These are phyloP conservation scores for Pyrenula massariospora DNA, from an alignment of 495 filamentous ascomycete genomes.

Conservation along the genomic window DNA sequence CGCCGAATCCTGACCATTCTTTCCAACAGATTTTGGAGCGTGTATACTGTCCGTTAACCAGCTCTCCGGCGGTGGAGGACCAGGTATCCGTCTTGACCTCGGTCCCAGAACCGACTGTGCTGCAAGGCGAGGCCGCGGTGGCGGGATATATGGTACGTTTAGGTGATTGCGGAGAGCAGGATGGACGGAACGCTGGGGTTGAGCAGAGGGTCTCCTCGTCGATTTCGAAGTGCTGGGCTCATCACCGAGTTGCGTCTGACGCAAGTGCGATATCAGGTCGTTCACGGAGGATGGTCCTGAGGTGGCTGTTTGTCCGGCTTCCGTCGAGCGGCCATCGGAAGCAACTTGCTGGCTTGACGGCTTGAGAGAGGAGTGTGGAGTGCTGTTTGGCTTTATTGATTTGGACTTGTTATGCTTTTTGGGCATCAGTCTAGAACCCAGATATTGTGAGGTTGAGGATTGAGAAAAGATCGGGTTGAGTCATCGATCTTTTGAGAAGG, in stretches of 20 bases:
- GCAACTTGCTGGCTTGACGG: constrained; percentile 21
- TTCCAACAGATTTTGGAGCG: neutral
- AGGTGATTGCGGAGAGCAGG: constrained; percentile 48
- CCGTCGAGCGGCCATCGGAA: neutral
- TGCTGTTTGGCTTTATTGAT: neutral
- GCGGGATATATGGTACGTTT: constrained; percentile 57
- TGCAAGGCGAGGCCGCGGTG: constrained; percentile 48
- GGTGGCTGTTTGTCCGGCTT: constrained; percentile 2
- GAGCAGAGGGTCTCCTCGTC: constrained; percentile 5
- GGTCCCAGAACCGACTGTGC: constrained; percentile 25
- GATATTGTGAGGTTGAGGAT: too few relatives aligned
- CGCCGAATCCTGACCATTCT: constrained; percentile 1
- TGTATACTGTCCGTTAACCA: constrained; percentile 30
- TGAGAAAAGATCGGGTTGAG: too few relatives aligned
- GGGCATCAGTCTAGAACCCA: constrained; percentile 24
- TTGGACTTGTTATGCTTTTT: constrained; percentile 29
- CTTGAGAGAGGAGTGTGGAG: neutral
- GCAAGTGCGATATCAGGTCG: constrained; percentile 36
- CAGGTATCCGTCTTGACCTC: constrained; percentile 41
- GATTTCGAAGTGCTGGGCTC: constrained; percentile 5
- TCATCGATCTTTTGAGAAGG: too few relatives aligned
- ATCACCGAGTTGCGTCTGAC: constrained; percentile 25
- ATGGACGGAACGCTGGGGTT: constrained; percentile 32
- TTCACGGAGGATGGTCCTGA: constrained; percentile 27
- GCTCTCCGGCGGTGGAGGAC: constrained; percentile 59